These are phyloP conservation scores for Gryganskiella cystojenkinii DNA, from an alignment of 192 early-diverging fungal species.

Conservation along the genomic window DNA sequence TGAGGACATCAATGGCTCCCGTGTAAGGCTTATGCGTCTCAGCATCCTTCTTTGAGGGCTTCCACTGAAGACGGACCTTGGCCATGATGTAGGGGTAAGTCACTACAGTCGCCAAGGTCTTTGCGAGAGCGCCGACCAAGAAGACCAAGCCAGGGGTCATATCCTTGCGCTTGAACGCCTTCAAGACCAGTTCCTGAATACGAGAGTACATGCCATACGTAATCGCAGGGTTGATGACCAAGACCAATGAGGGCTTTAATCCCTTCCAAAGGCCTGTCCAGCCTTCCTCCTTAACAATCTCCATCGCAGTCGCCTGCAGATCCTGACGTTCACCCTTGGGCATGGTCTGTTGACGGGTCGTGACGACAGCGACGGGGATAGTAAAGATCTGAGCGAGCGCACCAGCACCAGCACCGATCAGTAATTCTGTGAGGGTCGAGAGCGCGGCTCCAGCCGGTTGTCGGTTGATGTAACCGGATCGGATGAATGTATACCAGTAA, in stretches of 20 bases:
- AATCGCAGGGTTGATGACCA: slow-evolving; percentile 96
- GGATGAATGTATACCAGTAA: slow-evolving; percentile 83
- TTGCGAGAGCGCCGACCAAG: slow-evolving; percentile 91
- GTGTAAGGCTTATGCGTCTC: slow-evolving; percentile 71
- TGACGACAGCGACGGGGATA: slow-evolving; percentile 93
- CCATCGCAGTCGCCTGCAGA: slow-evolving; percentile 71
- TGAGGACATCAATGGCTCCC: slow-evolving; percentile 86
- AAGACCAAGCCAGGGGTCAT: slow-evolving; percentile 90
- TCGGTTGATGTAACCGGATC: slow-evolving; percentile 65
- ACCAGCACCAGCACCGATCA: slow-evolving; percentile 91
- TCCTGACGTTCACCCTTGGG: slow-evolving; percentile 69
- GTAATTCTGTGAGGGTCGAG: slow-evolving; percentile 88
- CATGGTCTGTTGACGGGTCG: slow-evolving; percentile 94
- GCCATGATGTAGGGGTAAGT: slow-evolving; percentile 99
- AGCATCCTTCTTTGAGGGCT: slow-evolving; percentile 70
- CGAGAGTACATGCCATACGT: slow-evolving; percentile 97
- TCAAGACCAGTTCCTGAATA: slow-evolving; percentile 68
- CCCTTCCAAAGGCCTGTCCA: slow-evolving; percentile 89
- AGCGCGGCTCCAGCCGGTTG: slow-evolving; percentile 60
- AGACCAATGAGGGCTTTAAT: slow-evolving; percentile 88
- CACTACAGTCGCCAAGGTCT: slow-evolving; percentile 88
- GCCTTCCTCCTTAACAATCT: slow-evolving; percentile 86
- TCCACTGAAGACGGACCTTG: slow-evolving; percentile 96
- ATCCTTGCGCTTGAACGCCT: slow-evolving; percentile 57
- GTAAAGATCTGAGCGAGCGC: slow-evolving; percentile 90